phyloP scores from a whole-genome alignment of 1,139 yeast species.

The Yamadazyma membranifaciens region DNA sequence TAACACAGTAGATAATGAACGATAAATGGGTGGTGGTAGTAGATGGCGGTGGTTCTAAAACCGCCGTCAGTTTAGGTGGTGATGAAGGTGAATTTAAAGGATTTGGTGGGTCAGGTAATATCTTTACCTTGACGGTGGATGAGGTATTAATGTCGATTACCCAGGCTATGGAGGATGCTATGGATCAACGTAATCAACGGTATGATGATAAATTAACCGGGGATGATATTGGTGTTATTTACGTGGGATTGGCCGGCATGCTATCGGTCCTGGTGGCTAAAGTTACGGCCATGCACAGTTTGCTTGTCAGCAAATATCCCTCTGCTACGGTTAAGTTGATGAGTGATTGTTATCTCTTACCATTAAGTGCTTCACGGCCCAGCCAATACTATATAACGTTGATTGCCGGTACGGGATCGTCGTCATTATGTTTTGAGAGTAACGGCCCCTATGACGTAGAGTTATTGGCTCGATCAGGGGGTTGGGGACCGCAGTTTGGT shows the following conservation, averaged over 20 bases:
- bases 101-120: conserved; percentile 5
- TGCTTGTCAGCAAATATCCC: not conserved
- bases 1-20: not conserved
- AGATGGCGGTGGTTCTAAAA: conserved; percentile 12
- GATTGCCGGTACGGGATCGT: conserved; percentile 11
- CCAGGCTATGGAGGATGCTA: conserved; percentile 6
- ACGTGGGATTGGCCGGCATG: conserved; percentile 9
- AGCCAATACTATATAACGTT: conserved; percentile 7
- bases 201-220: not conserved
- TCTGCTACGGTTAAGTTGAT: not conserved
- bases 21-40: conserved; percentile 5
- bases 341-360: conserved; percentile 9
- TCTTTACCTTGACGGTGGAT: conserved; percentile 1
- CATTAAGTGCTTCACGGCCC: conserved; percentile 1
- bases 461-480: conserved; percentile 9
- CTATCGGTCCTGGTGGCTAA: conserved; percentile 4
- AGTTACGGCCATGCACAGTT: not conserved
- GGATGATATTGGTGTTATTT: not conserved
- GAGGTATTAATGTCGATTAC: conserved; percentile 4
- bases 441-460: not conserved
- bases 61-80: conserved; percentile 4
- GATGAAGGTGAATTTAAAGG: conserved; percentile 4
- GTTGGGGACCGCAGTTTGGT: conserved; percentile 11
- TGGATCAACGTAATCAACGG: not conserved
- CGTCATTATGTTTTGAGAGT: conserved; percentile 7